Conservation (phyloP, 2,329 filamentous ascomycete species). For the Penicillium occitanis region DNA sequence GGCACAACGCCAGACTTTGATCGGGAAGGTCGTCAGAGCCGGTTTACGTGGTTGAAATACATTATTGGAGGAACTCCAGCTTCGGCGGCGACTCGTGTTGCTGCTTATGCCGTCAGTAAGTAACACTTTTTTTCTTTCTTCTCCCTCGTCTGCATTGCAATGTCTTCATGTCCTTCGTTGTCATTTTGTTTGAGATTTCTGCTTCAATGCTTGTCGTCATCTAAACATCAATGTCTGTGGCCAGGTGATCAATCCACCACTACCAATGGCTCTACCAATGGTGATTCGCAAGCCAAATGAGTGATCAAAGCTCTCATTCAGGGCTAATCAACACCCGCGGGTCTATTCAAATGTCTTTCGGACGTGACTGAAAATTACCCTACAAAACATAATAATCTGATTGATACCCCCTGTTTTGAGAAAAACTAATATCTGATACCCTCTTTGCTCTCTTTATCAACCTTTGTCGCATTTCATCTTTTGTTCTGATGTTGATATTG, state of each 20-base stretch:
- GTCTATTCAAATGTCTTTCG: too few species aligned
- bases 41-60: conserved; percentile 41
- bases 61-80: conserved; percentile 42
- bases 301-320: background rate
- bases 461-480: background rate
- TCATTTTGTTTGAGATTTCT: conserved; percentile 2
- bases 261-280: background rate
- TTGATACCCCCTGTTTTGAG: background rate
- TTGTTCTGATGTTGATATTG: background rate
- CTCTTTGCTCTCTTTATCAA: background rate
- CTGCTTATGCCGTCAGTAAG: conserved; percentile 42
- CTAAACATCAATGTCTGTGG: conserved; percentile 13
- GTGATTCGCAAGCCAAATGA: conserved; percentile 12
- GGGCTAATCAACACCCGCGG: background rate
- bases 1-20: conserved; percentile 62
- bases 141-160: background rate
- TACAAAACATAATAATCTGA: background rate
- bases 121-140: conserved; percentile 24
- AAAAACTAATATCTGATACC: background rate
- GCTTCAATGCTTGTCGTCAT: conserved; percentile 6
- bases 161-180: background rate
- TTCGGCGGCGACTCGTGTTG: conserved; percentile 37
- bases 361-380: background rate
- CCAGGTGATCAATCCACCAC: conserved; percentile 17
- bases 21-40: conserved; percentile 51